These are phyloP conservation scores for Beauveria scarabaeidicola DNA, from an alignment of 2,329 filamentous ascomycete species.

Conservation along the genomic window DNA sequence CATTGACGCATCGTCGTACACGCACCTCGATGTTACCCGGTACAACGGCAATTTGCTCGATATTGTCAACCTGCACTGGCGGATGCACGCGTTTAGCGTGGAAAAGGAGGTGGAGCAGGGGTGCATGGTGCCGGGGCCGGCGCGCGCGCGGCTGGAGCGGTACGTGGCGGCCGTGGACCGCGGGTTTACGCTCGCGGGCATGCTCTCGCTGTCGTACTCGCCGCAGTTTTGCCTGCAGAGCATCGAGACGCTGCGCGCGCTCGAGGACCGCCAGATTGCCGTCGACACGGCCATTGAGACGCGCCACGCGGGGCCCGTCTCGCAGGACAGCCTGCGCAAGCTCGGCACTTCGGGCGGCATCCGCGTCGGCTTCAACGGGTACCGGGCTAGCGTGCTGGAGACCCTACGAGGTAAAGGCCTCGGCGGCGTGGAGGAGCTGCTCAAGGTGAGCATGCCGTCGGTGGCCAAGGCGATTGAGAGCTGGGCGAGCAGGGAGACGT, in stretches of 20 bases:
- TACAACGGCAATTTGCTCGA: slow-evolving; percentile 87
- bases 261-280: slow-evolving; percentile 48
- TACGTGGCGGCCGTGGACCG: slow-evolving; percentile 44
- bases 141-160: slow-evolving; percentile 35
- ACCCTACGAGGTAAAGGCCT: slow-evolving; percentile 58
- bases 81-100: slow-evolving; percentile 59
- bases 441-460: slow-evolving; percentile 76
- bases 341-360: slow-evolving; percentile 59
- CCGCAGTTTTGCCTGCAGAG: slow-evolving; percentile 48
- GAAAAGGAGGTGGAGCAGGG: slow-evolving; percentile 55
- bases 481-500: neutral
- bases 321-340: slow-evolving; percentile 54
- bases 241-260: slow-evolving; percentile 43
- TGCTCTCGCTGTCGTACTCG: slow-evolving; percentile 53
- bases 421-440: slow-evolving; percentile 58
- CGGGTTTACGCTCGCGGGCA: slow-evolving; percentile 34
- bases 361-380: slow-evolving; percentile 62
- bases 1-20: slow-evolving; percentile 36
- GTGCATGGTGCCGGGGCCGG: slow-evolving; percentile 37
- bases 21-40: slow-evolving; percentile 51
- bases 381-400: slow-evolving; percentile 61
- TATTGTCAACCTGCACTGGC: slow-evolving; percentile 76
- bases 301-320: slow-evolving; percentile 61
- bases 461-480: slow-evolving; percentile 42
- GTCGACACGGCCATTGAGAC: slow-evolving; percentile 30